Base-by-base conservation (phyloP, 164 flowering plant genomes). In the Vitis rotundifolia region DNA sequence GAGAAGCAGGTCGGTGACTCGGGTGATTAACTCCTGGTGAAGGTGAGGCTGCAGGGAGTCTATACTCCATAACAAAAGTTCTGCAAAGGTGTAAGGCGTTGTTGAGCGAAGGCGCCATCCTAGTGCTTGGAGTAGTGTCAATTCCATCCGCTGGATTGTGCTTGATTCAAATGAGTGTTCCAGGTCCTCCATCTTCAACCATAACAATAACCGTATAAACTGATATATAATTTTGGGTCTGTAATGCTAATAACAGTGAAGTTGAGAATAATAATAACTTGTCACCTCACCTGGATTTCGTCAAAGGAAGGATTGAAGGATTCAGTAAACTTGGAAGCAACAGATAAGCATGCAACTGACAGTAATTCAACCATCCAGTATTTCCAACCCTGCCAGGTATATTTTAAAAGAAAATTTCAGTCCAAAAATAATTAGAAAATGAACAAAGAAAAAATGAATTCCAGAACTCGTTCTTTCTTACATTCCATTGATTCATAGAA, bases 251-350 rank as follows among this genome's bases (percentile, higher is more conserved):
- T 7, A n/a, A 6, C 11, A 3, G 12, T 18, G 26, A 57, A 9
- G 29, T 5, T 57, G 12, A 57, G 10, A 19, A 18, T 48, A 49
- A 26, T 19, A 9, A 26, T 6, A 37, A 37, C 44, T 37, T 5
- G 44, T 6, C 44, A 37, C 7, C 44, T 63, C 31, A 91, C 96
- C 93, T 87, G 93, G 71, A 88, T 72, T 65, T 87, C 82, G 18
- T 66, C 72, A 67, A 86, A 51, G 1, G 82, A 28, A 49, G 84
- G 87, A 28, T 74, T 28, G 19, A 60, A 73, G 50, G 80, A 80
- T 47, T 89, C 91, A 56, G 37, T 59, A 60, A 80, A 86, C 75
- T 91, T 91, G 64, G 86, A 78, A 11, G 96, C 89, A 65, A 86
- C 71, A 11, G 89, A 86, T 61, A 91, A 75, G 69, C 93, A 91